These are phyloP conservation scores for Astragalus membranaceus DNA, from an alignment of 306 rosid genomes.

Conservation along the genomic window DNA sequence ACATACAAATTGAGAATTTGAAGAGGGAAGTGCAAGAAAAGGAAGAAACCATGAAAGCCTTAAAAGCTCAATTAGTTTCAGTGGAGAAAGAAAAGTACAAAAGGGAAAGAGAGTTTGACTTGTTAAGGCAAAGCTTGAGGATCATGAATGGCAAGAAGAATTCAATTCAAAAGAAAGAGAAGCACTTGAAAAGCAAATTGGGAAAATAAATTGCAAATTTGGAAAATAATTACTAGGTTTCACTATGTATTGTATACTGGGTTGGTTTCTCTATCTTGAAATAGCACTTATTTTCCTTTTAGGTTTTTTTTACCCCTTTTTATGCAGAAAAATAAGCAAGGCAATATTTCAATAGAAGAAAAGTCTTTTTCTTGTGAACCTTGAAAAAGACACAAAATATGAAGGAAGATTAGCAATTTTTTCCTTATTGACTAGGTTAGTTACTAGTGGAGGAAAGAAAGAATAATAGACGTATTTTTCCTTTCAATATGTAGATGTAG, in stretches of 20 bases:
- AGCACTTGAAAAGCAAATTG: slow-evolving; percentile 27
- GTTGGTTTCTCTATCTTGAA: slow-evolving; percentile 20
- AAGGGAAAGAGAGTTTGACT: slow-evolving; percentile 70
- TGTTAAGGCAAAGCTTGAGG: slow-evolving; percentile 82
- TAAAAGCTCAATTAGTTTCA: slow-evolving; percentile 39
- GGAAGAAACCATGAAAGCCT: slow-evolving; percentile 48
- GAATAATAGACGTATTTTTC: slow-evolving; percentile 8
- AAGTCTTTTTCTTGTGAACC: not conserved
- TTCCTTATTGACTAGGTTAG: not conserved
- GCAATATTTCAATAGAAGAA: slow-evolving; percentile 1
- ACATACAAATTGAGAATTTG: slow-evolving; percentile 51
- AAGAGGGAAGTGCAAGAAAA: slow-evolving; percentile 49
- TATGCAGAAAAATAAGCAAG: slow-evolving; percentile 18
- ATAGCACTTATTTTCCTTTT: not conserved
- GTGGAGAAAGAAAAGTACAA: slow-evolving; percentile 53
- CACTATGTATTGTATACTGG: slow-evolving; percentile 1
- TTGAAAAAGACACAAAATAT: not conserved
- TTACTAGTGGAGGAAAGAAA: slow-evolving; percentile 2
- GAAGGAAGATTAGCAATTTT: slow-evolving; percentile 9
- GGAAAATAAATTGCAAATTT: slow-evolving; percentile 20
- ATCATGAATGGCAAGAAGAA: slow-evolving; percentile 62
- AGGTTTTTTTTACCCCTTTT: not conserved
- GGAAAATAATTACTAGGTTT: not conserved
- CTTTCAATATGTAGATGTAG: slow-evolving; percentile 19
- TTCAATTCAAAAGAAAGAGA: slow-evolving; percentile 29